Base-by-base conservation (phyloP, 352 stramenopile species). In the Synura sp. region DNA sequence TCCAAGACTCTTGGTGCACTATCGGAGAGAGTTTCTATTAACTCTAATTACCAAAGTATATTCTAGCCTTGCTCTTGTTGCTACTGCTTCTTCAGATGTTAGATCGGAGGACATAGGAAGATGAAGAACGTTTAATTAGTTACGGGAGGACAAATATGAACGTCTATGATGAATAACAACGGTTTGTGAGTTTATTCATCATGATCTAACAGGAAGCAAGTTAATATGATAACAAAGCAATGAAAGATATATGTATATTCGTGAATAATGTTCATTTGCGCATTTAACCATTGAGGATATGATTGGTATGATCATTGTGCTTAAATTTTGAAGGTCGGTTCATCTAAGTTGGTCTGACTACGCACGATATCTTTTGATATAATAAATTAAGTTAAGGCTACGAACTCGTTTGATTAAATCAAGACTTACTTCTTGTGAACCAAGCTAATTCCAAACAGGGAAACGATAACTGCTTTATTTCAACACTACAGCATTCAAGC, bases 121-220 rank as follows among this genome's bases (percentile, higher is more conserved):
- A 63, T 63, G 49, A 63, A 63, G 49, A 63, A 63, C 49, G 49
- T 63, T 63, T 63, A 63, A 63, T 63, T 63, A 63, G 49, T 63
- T 63, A 63, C 49, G 49, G n/a, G n/a, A n/a, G n/a, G n/a, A n/a
- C n/a, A n/a, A n/a, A n/a, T n/a, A n/a, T n/a, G n/a, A n/a, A n/a
- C 49, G 49, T 63, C 49, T 63, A 63, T 63, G 49, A 63, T 63
- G 49, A 63, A 63, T 63, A 63, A 63, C 49, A 63, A 63, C 49
- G 49, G 49, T 63, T 63, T 63, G 49, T 63, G 49, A 63, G 49
- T 63, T 63, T 63, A 63, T 63, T 63, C 49, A 63, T 63, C 49
- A 63, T 63, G 49, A 63, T 63, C 49, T 63, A 63, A 63, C 49
- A 63, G 49, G 29, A 63, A 63, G 49, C 49, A 63, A 63, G 49